A percentile compares a stretch with the other conserved stretches of the same genome.
Conservation (phyloP, 2,329 filamentous ascomycete species). For the Botrytis fabae region DNA sequence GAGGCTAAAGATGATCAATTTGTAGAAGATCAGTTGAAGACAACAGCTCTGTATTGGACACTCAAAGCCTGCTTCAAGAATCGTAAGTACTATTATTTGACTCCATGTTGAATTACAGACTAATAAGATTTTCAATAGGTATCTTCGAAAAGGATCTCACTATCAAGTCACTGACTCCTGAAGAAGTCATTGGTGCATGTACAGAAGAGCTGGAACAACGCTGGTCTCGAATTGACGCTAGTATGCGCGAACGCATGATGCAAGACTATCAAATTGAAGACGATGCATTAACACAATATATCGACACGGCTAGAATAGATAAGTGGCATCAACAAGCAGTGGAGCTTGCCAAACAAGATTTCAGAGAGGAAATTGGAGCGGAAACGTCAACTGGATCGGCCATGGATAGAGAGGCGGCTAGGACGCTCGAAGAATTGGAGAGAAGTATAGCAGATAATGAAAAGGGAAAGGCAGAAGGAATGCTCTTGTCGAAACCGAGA, state of each 20-base stretch:
- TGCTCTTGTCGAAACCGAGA: conserved; percentile 33
- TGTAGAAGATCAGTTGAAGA: conserved; percentile 60
- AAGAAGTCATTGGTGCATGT: conserved; percentile 59
- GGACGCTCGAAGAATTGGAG: conserved; percentile 36
- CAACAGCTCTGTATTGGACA: conserved; percentile 69
- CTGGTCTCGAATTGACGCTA: conserved; percentile 59
- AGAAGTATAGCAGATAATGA: conserved; percentile 35
- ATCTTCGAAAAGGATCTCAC: conserved; percentile 44
- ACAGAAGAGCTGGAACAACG: conserved; percentile 62
- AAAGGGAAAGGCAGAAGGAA: conserved; percentile 33
- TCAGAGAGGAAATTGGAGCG: conserved; percentile 40
- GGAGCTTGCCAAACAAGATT: conserved; percentile 43
- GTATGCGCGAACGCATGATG: conserved; percentile 65
- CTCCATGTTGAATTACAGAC: conserved; percentile 36
- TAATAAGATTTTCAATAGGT: conserved; percentile 34
- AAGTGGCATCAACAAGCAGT: conserved; percentile 61
- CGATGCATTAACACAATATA: conserved; percentile 59
- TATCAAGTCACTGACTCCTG: conserved; percentile 52
- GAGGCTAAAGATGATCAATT: conserved; percentile 70
- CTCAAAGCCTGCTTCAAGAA: conserved; percentile 63
- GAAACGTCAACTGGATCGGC: conserved; percentile 33
- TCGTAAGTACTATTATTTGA: conserved; percentile 48
- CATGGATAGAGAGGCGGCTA: conserved; percentile 30
- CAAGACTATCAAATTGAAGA: conserved; percentile 75
- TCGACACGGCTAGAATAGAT: conserved; percentile 68